phyloP scores from a whole-genome alignment of 441 rosid species.

The Flueggea neowawraea region DNA sequence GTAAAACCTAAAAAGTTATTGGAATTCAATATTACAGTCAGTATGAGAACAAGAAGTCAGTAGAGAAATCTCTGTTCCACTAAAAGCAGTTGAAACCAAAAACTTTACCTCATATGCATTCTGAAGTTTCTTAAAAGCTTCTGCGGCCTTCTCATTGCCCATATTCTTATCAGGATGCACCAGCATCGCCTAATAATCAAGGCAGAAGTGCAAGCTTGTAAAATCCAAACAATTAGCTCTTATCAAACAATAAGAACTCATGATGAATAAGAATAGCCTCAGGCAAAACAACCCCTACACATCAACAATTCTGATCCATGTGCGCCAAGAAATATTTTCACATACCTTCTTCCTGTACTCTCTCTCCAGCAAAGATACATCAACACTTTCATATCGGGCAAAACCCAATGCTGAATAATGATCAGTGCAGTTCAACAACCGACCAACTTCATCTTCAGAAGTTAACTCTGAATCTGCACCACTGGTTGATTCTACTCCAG shows the following conservation, averaged over 20 bases:
- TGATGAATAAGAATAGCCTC: slow-evolving; percentile 1
- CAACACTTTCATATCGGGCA: slow-evolving; percentile 61
- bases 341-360: slow-evolving; percentile 94
- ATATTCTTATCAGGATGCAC: slow-evolving; percentile 99
- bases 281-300: not conserved
- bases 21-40: slow-evolving; percentile 1
- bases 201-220: not conserved
- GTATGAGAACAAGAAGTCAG: slow-evolving; percentile 5
- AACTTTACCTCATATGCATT: slow-evolving; percentile 87
- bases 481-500: slow-evolving; percentile 86
- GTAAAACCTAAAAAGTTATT: slow-evolving; percentile 50
- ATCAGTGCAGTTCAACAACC: slow-evolving; percentile 77
- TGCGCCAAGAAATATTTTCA: slow-evolving; percentile 14
- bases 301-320: slow-evolving; percentile 5
- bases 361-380: slow-evolving; percentile 65
- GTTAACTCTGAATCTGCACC: slow-evolving; percentile 78
- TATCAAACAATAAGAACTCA: slow-evolving; percentile 9
- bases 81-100: slow-evolving; percentile 14
- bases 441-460: slow-evolving; percentile 90
- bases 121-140: slow-evolving; percentile 98
- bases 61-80: not conserved
- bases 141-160: slow-evolving; percentile 98
- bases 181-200: slow-evolving; percentile 75
- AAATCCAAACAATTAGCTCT: not conserved
- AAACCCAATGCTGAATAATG: slow-evolving; percentile 85